These are phyloP conservation scores for Knufia petricola DNA, from an alignment of 2,329 filamentous ascomycete species.

Conservation along the genomic window DNA sequence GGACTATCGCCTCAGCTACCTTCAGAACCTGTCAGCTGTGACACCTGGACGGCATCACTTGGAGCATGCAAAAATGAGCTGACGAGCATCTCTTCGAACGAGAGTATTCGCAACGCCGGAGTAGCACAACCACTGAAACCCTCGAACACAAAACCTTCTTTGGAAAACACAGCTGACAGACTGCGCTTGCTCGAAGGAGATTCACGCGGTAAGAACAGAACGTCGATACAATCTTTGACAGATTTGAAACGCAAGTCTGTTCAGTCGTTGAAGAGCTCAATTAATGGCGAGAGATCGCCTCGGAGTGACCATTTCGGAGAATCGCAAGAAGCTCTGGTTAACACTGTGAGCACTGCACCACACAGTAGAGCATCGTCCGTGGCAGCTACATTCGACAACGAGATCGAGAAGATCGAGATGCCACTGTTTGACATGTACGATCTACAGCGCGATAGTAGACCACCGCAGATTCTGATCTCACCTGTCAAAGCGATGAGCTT, in stretches of 20 bases:
- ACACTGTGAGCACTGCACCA: constrained; percentile 1
- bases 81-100: neutral
- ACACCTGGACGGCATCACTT: neutral
- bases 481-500: constrained; percentile 3
- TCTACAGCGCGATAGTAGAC: constrained; percentile 26
- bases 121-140: neutral
- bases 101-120: neutral
- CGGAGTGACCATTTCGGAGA: neutral
- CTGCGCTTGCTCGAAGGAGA: neutral
- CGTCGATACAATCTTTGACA: neutral
- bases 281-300: neutral
- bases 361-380: constrained; percentile 20
- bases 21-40: neutral
- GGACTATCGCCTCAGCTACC: neutral
- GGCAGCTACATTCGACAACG: constrained; percentile 21
- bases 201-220: neutral
- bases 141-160: constrained; percentile 5
- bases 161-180: constrained; percentile 2
- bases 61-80: neutral
- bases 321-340: constrained; percentile 20
- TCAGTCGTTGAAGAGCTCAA: constrained; percentile 10
- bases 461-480: constrained; percentile 18
- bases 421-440: constrained; percentile 9
- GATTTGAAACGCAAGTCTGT: constrained; percentile 14
- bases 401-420: constrained; percentile 18